These are phyloP conservation scores for Gliomastix tumulicola DNA, from an alignment of 2,329 filamentous ascomycete species.

Conservation along the genomic window DNA sequence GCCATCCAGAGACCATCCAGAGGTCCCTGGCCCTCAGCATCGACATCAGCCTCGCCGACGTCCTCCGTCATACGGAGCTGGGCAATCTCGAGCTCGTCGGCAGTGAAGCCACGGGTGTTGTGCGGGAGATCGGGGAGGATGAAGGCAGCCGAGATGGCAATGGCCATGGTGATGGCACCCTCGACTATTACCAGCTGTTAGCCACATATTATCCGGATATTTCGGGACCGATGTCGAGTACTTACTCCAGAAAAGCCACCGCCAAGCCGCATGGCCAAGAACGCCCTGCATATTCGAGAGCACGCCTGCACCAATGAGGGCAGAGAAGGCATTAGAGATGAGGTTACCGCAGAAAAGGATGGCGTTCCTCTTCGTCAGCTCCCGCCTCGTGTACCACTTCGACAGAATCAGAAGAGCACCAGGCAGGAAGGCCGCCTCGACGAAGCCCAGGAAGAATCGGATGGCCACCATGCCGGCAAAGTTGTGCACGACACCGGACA, in stretches of 20 bases:
- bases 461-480: slow-evolving; percentile 47
- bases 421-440: slow-evolving; percentile 59
- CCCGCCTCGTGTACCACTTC: slow-evolving; percentile 60
- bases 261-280: slow-evolving; percentile 48
- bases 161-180: slow-evolving; percentile 41
- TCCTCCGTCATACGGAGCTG: slow-evolving; percentile 51
- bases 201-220: neutral
- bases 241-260: slow-evolving; percentile 49
- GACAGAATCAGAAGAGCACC: slow-evolving; percentile 57
- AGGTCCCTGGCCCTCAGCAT: slow-evolving; percentile 38
- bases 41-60: slow-evolving; percentile 47
- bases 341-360: slow-evolving; percentile 54
- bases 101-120: slow-evolving; percentile 50
- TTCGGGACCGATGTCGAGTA: neutral
- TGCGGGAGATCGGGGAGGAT: slow-evolving; percentile 48
- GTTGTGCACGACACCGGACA: slow-evolving; percentile 43
- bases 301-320: slow-evolving; percentile 51
- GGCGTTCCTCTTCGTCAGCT: slow-evolving; percentile 46
- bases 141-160: slow-evolving; percentile 38
- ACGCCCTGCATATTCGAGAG: slow-evolving; percentile 50
- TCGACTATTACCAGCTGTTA: slow-evolving; percentile 38
- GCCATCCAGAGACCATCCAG: slow-evolving; percentile 52
- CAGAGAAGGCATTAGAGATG: slow-evolving; percentile 53
- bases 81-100: slow-evolving; percentile 49
- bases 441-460: slow-evolving; percentile 54